Conservation (phyloP, 371 early-diverging fungal species). For the Rhizopus sp. region DNA sequence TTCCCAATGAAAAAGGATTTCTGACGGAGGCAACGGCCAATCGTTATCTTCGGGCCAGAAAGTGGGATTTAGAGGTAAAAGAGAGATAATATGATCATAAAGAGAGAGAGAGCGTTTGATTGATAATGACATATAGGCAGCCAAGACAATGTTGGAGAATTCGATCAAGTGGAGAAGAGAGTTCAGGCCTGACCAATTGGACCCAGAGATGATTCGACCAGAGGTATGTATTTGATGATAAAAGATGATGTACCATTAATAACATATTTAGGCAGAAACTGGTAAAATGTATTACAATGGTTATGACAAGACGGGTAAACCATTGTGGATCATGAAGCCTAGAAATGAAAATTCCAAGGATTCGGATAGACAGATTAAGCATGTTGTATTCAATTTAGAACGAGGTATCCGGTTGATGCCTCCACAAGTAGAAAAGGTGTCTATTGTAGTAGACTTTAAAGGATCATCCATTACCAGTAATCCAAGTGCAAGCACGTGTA, state of each 20-base stretch:
- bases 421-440: slow-evolving; percentile 57
- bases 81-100: not conserved
- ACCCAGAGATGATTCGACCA: slow-evolving; percentile 58
- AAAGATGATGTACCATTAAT: not conserved
- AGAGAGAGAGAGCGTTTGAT: not conserved
- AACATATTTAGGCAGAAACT: slow-evolving; percentile 45
- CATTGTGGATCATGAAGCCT: slow-evolving; percentile 66
- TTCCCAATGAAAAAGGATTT: slow-evolving; percentile 45
- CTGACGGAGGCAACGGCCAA: slow-evolving; percentile 54
- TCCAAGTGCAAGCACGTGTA: slow-evolving; percentile 65
- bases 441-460: slow-evolving; percentile 76
- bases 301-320: slow-evolving; percentile 60
- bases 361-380: slow-evolving; percentile 66
- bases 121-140: slow-evolving; percentile 24
- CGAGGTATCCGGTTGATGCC: slow-evolving; percentile 73
- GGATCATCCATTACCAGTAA: slow-evolving; percentile 60
- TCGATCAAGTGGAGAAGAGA: slow-evolving; percentile 75
- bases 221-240: slow-evolving; percentile 12
- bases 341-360: slow-evolving; percentile 75
- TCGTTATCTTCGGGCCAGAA: slow-evolving; percentile 75
- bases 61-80: slow-evolving; percentile 55
- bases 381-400: slow-evolving; percentile 77
- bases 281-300: slow-evolving; percentile 82
- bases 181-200: slow-evolving; percentile 69
- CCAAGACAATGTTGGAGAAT: slow-evolving; percentile 58